Base-by-base conservation (phyloP, 2,329 filamentous ascomycete species). In the Penicillium vulpinum region DNA sequence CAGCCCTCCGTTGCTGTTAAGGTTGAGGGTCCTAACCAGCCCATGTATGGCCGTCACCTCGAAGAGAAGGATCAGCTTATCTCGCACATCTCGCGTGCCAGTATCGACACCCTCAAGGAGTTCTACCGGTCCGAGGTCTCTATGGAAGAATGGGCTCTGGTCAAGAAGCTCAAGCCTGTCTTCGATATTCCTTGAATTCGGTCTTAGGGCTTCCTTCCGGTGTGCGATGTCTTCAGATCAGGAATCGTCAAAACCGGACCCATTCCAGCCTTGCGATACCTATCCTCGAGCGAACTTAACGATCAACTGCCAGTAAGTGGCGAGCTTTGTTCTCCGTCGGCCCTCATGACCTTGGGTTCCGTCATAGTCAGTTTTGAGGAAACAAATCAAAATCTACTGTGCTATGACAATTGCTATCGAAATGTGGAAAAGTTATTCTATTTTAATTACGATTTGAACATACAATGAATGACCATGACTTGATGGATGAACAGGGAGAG, bases 1-100 rank as follows among this genome's bases (percentile, higher is more conserved):
- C 90, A 96, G 72, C 94, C 95, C n/a, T 95, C 92, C 1, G 95
- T 99, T 10, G 94, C 94, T 21, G 83, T 99, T 80, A 99, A 99
- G 83, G 95, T 99, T 69, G 95, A 99, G 79, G 93, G 92, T 52
- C 79, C 88, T 57, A 91, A 93, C 73, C 94, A 99, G 80, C 95
- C 94, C 16, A 85, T 89, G 57, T 99, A 99, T 73, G 94, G 94
- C 57, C 89, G 94, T 59, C 94, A 99, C 62, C 85, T 99, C 49
- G 94, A 99, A 76, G 93, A 99, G 75, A 85, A 86, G 62, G 94
- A 99, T 74, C 83, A 79, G 1, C 82, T 99, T 15, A 97, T 97
- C 83, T 93, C 89, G 63, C 82, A 89, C 58, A 91, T 99, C 68
- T 94, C 90, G 41, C 85, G 94, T 65, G 83, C 86, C 66, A 94